Evolutionary conservation across 2,329 filamentous ascomycete species (phyloP), one percentile per base, ranked within the genome.

Genomic region (Sclerotinia glacialis): DNA sequence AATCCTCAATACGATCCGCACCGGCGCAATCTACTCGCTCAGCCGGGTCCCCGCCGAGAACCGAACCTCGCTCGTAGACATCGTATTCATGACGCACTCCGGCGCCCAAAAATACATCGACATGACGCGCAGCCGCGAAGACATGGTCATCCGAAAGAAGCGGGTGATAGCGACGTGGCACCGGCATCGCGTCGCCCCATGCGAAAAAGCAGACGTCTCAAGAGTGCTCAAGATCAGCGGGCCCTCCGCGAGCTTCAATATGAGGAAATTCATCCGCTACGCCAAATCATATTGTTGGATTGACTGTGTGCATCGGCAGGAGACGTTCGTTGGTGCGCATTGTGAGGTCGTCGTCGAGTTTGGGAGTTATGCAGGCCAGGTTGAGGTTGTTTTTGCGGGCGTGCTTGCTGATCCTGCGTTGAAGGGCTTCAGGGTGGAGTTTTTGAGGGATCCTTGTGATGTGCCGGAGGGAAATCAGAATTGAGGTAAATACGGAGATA

Each of bases 381-480:
- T 42, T 3, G 56, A 49, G 26, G 18, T 47, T 14, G 26, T 60
- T 28, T 34, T 2, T 12, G 28, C 16, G 6, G 26, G 5, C 0
- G 5, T 47, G n/a, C 5, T 14, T 2, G 21, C 12, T 3, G 26
- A 49, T 60, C 26, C 42, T 3, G 18, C 1, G 18, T 47, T 47
- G 26, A 3, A 21, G 42, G 9, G 21, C 4, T 26, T 14, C 23
- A 3, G 11, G 18, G n/a, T 60, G 26, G 42, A 47, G 23, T 49
- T 31, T 31, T 18, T 60, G 26, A 26, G 42, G 6, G 56, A 60
- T 23, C 56, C 56, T 21, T 60, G 56, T 60, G 34, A 55, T n/a
- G n/a, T n/a, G n/a, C n/a, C n/a, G n/a, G n/a, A n/a, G n/a, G n/a
- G n/a, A n/a, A n/a, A n/a, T n/a, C n/a, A n/a, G n/a, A n/a, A n/a